Evolutionary conservation across 208 protist genomes (phyloP), one percentile per base, ranked within the genome.

Genomic region (Kentomonas sorsogonicus): DNA sequence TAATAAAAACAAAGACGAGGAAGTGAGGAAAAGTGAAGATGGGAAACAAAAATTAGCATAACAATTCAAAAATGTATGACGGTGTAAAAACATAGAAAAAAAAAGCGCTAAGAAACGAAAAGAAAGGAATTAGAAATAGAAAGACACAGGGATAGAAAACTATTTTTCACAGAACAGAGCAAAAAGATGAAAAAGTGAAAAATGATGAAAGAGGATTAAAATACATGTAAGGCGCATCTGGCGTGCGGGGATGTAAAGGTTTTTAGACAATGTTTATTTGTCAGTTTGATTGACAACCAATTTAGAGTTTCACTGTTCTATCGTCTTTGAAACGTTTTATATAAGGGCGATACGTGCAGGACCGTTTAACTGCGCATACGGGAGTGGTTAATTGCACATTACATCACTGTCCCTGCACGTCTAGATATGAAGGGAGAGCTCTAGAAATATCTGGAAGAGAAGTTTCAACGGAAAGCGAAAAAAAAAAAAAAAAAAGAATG

Each of bases 81-180:
- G n/a, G 7, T 30, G 38, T 45, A 59, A 47, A 47, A 39, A 40
- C n/a, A 40, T 13, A 26, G 23, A 59, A 59, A 47, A 59, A 44
- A 26, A 20, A 46, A n/a, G 13, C 9, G 27, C 23, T 13, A 11
- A 59, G 25, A 16, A 59, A 40, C 11, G 44, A 59, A 18, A 59
- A 59, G 5, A 59, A 59, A 29, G 18, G 53, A 45, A 40, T 45
- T 46, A 40, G 16, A 40, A 59, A 59, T 18, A 47, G 5, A 26
- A 47, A 26, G 22, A 27, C 5, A 47, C 41, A 5, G 6, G 41
- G 16, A 47, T 5, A 27, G 16, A 47, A 27, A n/a, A 47, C 41
- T 47, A 10, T 27, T 47, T 47, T 27, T 26, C 22, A 20, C n/a
- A n/a, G n/a, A n/a, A n/a, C n/a, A n/a, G n/a, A n/a, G n/a, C n/a